A percentile compares a stretch with the other conserved stretches of the same genome.
phyloP scores from a whole-genome alignment of 2,329 filamentous ascomycete species.

The Trichoderma breve region DNA sequence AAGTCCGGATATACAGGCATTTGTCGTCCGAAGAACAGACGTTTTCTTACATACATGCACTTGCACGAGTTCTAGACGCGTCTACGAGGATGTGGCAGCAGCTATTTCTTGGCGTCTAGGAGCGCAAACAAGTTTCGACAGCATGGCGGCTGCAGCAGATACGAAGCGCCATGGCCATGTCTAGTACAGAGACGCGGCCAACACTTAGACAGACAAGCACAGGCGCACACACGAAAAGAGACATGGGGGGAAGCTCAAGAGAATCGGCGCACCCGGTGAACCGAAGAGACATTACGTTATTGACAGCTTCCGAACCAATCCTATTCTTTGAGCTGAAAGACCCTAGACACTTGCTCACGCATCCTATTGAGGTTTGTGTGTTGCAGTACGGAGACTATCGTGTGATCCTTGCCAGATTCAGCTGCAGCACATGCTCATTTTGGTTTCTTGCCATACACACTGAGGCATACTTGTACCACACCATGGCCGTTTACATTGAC shows the following conservation, averaged over 20 bases:
- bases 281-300: conserved; percentile 5
- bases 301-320: neutral
- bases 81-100: neutral
- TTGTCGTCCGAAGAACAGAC: neutral
- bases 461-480: neutral
- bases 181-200: neutral
- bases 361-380: neutral
- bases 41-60: neutral
- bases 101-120: neutral
- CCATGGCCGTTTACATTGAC: neutral
- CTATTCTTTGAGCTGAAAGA: neutral
- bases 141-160: neutral
- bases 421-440: conserved; percentile 5
- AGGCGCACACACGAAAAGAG: neutral
- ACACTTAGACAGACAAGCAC: neutral
- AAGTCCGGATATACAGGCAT: neutral
- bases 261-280: neutral
- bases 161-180: neutral
- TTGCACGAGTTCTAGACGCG: neutral
- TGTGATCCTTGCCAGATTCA: neutral
- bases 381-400: neutral
- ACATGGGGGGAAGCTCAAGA: neutral
- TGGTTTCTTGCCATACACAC: neutral
- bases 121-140: neutral
- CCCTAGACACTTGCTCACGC: conserved; percentile 6